Evolutionary conservation across 192 early-diverging fungal genomes (phyloP).

Genomic region (Mortierella claussenii): DNA sequence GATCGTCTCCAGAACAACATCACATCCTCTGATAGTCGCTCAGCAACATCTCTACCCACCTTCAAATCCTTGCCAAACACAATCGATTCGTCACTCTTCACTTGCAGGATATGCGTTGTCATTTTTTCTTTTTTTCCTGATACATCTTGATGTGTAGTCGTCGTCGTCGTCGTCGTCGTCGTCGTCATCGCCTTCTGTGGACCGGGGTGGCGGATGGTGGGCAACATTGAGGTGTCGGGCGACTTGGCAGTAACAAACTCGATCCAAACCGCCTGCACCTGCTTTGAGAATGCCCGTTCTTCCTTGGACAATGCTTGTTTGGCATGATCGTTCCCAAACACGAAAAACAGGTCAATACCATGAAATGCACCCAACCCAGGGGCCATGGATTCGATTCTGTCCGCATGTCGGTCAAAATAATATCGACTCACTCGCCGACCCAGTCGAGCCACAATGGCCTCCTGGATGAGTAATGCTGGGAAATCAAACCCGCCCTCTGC

Average conservation of each 20-base stretch:
- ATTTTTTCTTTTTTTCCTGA: too few relatives aligned
- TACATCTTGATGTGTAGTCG: too few relatives aligned
- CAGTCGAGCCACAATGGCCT: not conserved
- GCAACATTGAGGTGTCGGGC: constrained; percentile 2
- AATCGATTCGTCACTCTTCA: not conserved
- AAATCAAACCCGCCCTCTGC: not conserved
- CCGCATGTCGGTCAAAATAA: not conserved
- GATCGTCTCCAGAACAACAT: constrained; percentile 16
- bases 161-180: too few relatives aligned
- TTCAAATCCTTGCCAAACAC: constrained; percentile 10
- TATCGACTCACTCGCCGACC: constrained; percentile 11
- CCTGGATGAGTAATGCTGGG: not conserved
- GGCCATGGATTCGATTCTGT: not conserved
- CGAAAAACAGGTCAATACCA: constrained; percentile 5
- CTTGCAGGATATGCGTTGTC: not conserved
- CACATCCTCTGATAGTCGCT: not conserved
- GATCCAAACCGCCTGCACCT: constrained; percentile 8
- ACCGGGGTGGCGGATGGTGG: not conserved
- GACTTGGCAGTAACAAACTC: constrained; percentile 3
- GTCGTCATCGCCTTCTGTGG: not conserved
- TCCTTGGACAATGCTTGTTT: not conserved
- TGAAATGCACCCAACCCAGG: constrained; percentile 6
- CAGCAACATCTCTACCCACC: not conserved
- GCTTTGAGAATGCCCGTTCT: not conserved
- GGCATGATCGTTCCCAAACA: not conserved